Conservation (phyloP, 768 basidiomycete genomes). For the Kwoniella botswanensis region DNA sequence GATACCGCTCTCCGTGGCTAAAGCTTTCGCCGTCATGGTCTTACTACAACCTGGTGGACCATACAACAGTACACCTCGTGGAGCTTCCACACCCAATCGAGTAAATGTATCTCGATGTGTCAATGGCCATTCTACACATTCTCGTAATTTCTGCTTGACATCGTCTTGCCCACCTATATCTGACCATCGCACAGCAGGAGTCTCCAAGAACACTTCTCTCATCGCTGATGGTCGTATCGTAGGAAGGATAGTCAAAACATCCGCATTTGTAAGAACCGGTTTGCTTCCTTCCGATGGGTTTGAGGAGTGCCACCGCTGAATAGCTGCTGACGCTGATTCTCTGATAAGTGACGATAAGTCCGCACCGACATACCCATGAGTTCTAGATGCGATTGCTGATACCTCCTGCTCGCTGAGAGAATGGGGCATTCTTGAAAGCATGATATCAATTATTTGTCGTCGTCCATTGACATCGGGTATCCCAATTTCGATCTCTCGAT, state of each 20-base stretch:
- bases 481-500: conserved; percentile 96
- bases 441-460: conserved; percentile 80
- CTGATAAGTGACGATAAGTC: conserved; percentile 90
- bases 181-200: conserved; percentile 76
- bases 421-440: conserved; percentile 81
- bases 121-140: conserved; percentile 95
- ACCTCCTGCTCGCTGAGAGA: conserved; percentile 69
- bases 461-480: conserved; percentile 87
- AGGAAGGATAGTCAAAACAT: conserved; percentile 75
- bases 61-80: conserved; percentile 87
- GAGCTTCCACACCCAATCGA: conserved; percentile 83
- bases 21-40: conserved; percentile 87
- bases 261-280: conserved; percentile 63
- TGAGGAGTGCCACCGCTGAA: conserved; percentile 73
- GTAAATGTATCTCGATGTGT: conserved; percentile 83
- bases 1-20: conserved; percentile 89
- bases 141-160: conserved; percentile 82
- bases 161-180: conserved; percentile 87
- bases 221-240: conserved; percentile 88
- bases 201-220: conserved; percentile 88
- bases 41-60: conserved; percentile 98
- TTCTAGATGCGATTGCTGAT: conserved; percentile 68
- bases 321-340: conserved; percentile 87
- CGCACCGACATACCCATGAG: conserved; percentile 96
- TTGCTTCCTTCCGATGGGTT: conserved; percentile 1